Base-by-base conservation (phyloP, 192 early-diverging fungal genomes). In the Linnemannia hyalina region DNA sequence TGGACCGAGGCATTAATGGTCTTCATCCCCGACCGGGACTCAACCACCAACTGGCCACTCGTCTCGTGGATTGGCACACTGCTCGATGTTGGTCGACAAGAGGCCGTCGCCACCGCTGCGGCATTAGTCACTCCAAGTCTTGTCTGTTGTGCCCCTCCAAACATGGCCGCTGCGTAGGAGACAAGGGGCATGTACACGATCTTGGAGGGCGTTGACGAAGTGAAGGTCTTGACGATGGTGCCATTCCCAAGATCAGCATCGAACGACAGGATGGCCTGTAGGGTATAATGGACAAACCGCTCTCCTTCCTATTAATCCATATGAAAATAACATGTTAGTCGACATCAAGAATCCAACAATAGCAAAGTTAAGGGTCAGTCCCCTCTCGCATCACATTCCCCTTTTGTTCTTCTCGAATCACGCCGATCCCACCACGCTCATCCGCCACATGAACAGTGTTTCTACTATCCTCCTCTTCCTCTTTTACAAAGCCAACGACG, bases 101-200 rank as follows among this genome's bases (percentile, higher is more conserved):
- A n/a, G 0, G 49, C 35, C 2, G 26, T 47, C 1, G 74, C 22
- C 36, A 63, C 8, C 9, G 22, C 16, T 32, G 70, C 44, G 6
- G 78, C 60, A 65, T 65, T 65, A 3, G 60, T 65, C 0, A 32
- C 29, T 5, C 11, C 38, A 23, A 60, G 0, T 36, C 40, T 40
- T 26, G 60, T 15, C 49, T 54, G 29, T 8, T 57, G 73, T 26
- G 73, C 73, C 23, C 22, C 52, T 36, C 52, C 73, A 23, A 32
- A 29, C 60, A 32, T 65, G 13, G 26, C 36, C 49, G 71, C 20
- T 69, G 69, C 15, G 29, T 46, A 63, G 18, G 83, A 78, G 18
- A 85, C 83, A 23, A 73, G 8, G 5, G 84, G 84, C 40, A 86
- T 13, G 65, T 86, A 86, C 26, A 49, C 32, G 16, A 86, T 35